Evolutionary conservation across 83 land plant species (phyloP).

Genomic region (Diphasiastrum complanatum): DNA sequence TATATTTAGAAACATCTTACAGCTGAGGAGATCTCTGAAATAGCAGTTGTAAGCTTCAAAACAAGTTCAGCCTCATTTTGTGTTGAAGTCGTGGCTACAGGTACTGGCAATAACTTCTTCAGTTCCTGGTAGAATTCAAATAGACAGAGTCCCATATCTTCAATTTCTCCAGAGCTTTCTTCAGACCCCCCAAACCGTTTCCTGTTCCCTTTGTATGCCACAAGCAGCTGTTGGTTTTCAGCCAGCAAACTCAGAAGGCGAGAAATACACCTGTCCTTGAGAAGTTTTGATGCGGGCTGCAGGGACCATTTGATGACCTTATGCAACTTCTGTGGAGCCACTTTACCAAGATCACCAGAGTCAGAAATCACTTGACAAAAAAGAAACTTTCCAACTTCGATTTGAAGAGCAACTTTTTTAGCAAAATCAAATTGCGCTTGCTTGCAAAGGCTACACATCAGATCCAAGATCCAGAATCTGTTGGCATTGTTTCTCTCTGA

Average conservation of each 20-base stretch:
- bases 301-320: no score
- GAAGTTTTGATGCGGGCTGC: no score
- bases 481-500: slow-evolving; percentile 4
- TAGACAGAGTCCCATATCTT: slow-evolving; percentile 59
- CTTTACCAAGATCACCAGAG: no score
- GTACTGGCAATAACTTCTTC: slow-evolving; percentile 63
- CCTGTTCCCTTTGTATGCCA: slow-evolving; percentile 17
- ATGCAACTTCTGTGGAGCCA: no score
- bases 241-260: no score
- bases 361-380: no score
- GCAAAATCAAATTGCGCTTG: slow-evolving; percentile 9
- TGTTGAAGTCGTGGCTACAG: slow-evolving; percentile 40
- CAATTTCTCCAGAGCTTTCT: slow-evolving; percentile 28
- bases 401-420: slow-evolving; percentile 8
- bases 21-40: slow-evolving; percentile 41
- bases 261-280: no score
- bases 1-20: slow-evolving; percentile 28
- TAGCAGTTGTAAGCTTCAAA: slow-evolving; percentile 45
- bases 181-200: slow-evolving; percentile 10
- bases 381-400: no score
- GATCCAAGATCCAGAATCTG: slow-evolving; percentile 17
- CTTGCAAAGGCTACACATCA: slow-evolving; percentile 19
- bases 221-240: no score
- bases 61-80: slow-evolving; percentile 53
- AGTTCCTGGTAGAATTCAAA: slow-evolving; percentile 44